Percentiles rank a stretch among this genome's conserved stretches.
phyloP scores from a whole-genome alignment of 257 asterid species.

The Primulina eburnea region DNA sequence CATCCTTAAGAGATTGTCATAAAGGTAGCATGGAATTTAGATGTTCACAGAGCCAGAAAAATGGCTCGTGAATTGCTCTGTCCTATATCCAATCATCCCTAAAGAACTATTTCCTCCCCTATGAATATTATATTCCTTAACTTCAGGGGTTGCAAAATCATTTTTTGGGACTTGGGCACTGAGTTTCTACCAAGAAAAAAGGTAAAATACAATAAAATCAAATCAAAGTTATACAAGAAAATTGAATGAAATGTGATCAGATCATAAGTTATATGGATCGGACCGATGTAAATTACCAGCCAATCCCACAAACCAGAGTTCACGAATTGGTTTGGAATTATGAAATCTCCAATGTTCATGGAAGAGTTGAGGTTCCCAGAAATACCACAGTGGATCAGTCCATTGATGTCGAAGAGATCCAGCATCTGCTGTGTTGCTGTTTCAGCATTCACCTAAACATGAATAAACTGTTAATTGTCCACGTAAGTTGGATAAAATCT shows the following conservation, averaged over 20 bases:
- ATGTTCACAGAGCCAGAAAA: too few species aligned
- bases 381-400: conserved; percentile 61
- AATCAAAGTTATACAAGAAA: neutral
- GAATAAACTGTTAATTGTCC: too few species aligned
- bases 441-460: conserved; percentile 62
- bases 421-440: conserved; percentile 67
- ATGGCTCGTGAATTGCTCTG: conserved; percentile 33
- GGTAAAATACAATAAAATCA: neutral
- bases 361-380: conserved; percentile 61
- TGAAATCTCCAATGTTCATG: conserved; percentile 55
- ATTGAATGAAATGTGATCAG: neutral
- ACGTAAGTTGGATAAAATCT: too few species aligned
- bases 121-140: conserved; percentile 47
- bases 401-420: conserved; percentile 47
- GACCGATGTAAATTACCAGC: conserved; percentile 41
- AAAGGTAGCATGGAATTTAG: too few species aligned
- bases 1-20: too few species aligned
- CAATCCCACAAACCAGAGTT: conserved; percentile 69
- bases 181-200: conserved; percentile 41
- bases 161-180: conserved; percentile 30
- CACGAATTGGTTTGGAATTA: conserved; percentile 45
- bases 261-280: neutral
- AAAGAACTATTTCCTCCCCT: conserved; percentile 39
- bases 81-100: conserved; percentile 41
- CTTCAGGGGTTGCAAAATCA: conserved; percentile 40